Evolutionary conservation across 208 protist genomes (phyloP).

Genomic region (Leishmania tropica): DNA sequence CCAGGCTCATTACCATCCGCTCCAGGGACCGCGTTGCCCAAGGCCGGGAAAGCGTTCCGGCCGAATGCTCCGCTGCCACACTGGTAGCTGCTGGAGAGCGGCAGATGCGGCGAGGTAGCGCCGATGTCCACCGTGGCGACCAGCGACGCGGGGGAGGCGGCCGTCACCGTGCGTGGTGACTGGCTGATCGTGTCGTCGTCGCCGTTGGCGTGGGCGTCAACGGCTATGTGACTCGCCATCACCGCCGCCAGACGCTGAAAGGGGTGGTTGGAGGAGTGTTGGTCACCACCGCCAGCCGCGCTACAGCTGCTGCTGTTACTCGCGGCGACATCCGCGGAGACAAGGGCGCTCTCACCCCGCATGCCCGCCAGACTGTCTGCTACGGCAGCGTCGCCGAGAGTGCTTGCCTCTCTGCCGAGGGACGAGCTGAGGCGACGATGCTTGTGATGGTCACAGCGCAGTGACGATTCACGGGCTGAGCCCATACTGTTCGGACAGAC

Average conservation of each 20-base stretch:
- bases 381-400: background rate
- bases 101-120: background rate
- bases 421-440: background rate
- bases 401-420: background rate
- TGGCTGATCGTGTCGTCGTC: background rate
- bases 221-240: background rate
- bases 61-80: constrained; percentile 16
- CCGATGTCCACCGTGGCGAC: background rate
- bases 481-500: background rate
- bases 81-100: constrained; percentile 5
- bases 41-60: background rate
- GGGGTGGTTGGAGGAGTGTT: background rate
- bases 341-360: background rate
- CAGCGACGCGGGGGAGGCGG: background rate
- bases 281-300: background rate
- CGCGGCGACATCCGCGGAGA: background rate
- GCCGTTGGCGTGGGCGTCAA: background rate
- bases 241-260: background rate
- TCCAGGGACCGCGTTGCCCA: background rate
- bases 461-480: background rate
- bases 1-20: background rate
- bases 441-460: background rate
- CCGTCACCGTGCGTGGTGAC: background rate
- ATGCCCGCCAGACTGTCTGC: background rate
- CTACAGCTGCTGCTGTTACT: background rate